Percentiles rank a stretch among this genome's conserved stretches.
Conservation (phyloP, 306 rosid species). For the Albizia julibrissin region DNA sequence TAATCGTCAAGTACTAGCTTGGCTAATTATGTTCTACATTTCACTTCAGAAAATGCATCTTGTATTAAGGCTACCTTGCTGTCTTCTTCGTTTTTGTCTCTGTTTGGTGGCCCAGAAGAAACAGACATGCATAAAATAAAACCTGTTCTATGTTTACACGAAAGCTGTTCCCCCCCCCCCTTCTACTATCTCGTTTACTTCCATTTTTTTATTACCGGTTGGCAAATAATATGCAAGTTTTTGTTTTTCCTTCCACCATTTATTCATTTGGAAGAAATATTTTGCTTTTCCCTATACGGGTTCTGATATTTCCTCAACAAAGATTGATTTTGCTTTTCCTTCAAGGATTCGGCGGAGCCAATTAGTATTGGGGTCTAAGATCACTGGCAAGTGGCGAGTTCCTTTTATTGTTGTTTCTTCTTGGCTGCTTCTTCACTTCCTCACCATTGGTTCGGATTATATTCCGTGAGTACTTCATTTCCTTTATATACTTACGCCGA, state of each 20-base stretch:
- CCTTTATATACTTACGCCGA: not conserved
- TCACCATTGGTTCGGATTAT: not conserved
- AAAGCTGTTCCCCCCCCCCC: not conserved
- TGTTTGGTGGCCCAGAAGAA: slow-evolving; percentile 38
- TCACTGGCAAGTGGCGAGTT: slow-evolving; percentile 24
- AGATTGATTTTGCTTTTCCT: slow-evolving; percentile 26
- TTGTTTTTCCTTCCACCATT: not conserved
- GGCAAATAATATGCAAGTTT: not conserved
- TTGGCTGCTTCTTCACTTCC: slow-evolving; percentile 3
- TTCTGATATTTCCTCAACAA: slow-evolving; percentile 31
- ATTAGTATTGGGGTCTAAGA: not conserved
- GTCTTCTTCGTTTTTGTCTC: not conserved
- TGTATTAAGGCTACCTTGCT: not conserved
- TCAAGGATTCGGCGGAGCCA: slow-evolving; percentile 2
- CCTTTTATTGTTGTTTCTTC: slow-evolving; percentile 18
- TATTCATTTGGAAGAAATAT: not conserved
- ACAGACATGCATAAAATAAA: slow-evolving; percentile 12
- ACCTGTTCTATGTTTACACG: not conserved
- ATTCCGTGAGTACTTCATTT: not conserved
- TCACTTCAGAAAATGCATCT: slow-evolving; percentile 24
- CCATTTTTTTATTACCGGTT: not conserved
- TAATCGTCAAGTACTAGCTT: slow-evolving; percentile 20
- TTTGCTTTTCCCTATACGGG: not conserved
- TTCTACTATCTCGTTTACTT: not conserved
- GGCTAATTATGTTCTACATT: not conserved